Percentiles rank a stretch among this genome's conserved stretches.
These are phyloP conservation scores for Epithele typhae DNA, from an alignment of 768 basidiomycete species.

Conservation along the genomic window DNA sequence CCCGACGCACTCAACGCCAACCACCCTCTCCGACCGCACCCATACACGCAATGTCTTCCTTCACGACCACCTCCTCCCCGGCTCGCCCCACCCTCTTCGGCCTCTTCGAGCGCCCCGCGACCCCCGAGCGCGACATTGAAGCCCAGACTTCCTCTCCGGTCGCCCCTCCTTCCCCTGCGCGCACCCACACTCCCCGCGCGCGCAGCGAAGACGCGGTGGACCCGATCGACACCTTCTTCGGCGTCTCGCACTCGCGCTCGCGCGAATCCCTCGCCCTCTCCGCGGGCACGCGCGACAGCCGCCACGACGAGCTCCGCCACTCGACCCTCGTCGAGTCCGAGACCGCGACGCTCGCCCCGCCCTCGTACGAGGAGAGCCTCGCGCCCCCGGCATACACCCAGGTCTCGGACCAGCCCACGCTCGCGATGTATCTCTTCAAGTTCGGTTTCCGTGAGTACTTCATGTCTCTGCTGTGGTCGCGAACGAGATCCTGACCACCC, in stretches of 20 bases:
- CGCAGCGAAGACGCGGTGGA: conserved; percentile 2
- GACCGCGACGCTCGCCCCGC: conserved; percentile 14
- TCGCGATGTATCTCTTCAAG: conserved; percentile 45
- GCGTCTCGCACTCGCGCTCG: conserved; percentile 16
- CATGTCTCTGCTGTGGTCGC: neutral
- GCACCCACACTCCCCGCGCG: conserved; percentile 4
- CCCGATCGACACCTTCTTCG: conserved; percentile 27
- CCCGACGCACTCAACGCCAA: neutral
- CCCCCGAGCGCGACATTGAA: conserved; percentile 11
- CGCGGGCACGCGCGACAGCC: conserved; percentile 28
- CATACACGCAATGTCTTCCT: conserved; percentile 8
- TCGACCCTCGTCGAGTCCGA: conserved; percentile 16
- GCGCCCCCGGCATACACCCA: conserved; percentile 32
- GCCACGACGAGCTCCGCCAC: conserved; percentile 24
- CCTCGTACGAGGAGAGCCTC: conserved; percentile 26
- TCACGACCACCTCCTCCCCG: conserved; percentile 2
- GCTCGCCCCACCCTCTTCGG: conserved; percentile 14
- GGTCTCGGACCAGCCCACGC: conserved; percentile 36
- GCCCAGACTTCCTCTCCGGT: conserved; percentile 11
- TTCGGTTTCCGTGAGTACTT: conserved; percentile 43
- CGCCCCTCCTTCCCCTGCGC: conserved; percentile 1
- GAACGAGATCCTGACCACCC: neutral
- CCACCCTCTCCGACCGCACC: neutral
- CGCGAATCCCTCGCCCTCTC: conserved; percentile 7
- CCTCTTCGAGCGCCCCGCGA: conserved; percentile 9